Percentiles rank a stretch among this genome's conserved stretches.
These are phyloP conservation scores for Diaporthe ilicicola DNA, from an alignment of 2,329 filamentous ascomycete genomes.

Conservation along the genomic window DNA sequence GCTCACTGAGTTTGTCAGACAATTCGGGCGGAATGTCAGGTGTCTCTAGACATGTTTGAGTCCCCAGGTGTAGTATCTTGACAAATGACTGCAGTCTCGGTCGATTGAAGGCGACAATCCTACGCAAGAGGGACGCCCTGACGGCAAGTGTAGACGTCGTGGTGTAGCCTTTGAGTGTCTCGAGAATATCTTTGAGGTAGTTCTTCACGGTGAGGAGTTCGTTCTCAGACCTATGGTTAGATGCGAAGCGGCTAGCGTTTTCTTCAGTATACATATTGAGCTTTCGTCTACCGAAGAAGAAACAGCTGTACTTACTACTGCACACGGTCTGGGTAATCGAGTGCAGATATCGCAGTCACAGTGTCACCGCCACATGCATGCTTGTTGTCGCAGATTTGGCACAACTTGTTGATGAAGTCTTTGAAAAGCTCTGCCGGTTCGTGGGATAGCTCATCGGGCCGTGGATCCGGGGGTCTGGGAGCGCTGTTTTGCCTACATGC, in stretches of 20 bases:
- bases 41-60: conserved; percentile 26
- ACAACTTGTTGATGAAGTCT: conserved; percentile 41
- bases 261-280: background rate
- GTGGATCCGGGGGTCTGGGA: background rate
- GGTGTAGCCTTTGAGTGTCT: conserved; percentile 26
- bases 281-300: background rate
- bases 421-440: conserved; percentile 34
- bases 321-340: conserved; percentile 36
- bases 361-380: conserved; percentile 36
- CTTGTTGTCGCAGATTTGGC: conserved; percentile 41
- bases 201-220: conserved; percentile 25
- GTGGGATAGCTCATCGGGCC: conserved; percentile 21
- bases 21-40: background rate
- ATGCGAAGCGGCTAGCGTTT: conserved; percentile 37
- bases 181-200: conserved; percentile 36
- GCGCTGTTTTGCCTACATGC: conserved; percentile 18
- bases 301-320: conserved; percentile 34
- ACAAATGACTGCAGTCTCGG: conserved; percentile 32
- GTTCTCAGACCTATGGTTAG: conserved; percentile 37
- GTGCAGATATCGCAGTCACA: conserved; percentile 39
- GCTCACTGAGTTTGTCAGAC: background rate
- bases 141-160: background rate
- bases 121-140: conserved; percentile 23
- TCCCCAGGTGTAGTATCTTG: background rate
- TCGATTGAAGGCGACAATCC: conserved; percentile 35